Evolutionary conservation across 2,329 filamentous ascomycete genomes (phyloP).

Genomic region (Fusarium temperatum): DNA sequence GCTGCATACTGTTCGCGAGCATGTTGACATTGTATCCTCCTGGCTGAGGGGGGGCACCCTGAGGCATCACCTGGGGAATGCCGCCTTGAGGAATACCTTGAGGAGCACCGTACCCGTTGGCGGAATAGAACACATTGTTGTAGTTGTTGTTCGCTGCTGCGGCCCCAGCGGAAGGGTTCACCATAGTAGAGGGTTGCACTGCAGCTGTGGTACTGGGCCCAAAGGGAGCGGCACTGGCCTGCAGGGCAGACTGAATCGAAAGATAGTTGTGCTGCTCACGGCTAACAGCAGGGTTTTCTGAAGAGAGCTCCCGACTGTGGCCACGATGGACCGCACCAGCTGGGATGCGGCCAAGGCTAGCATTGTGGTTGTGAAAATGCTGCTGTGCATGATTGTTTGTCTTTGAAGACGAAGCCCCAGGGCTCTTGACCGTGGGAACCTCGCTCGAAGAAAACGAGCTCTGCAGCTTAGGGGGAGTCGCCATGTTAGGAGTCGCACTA

Average conservation of each 20-base stretch:
- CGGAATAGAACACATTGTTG: constrained; percentile 47
- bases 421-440: constrained; percentile 82
- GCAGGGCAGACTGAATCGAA: constrained; percentile 76
- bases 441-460: constrained; percentile 92
- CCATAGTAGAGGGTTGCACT: constrained; percentile 42
- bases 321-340: constrained; percentile 71
- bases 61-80: constrained; percentile 14
- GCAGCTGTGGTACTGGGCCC: constrained; percentile 63
- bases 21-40: constrained; percentile 53
- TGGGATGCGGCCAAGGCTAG: constrained; percentile 82
- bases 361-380: constrained; percentile 80
- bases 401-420: constrained; percentile 59
- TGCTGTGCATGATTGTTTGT: constrained; percentile 69
- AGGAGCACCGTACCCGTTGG: constrained; percentile 44
- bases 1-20: constrained; percentile 74
- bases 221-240: constrained; percentile 82
- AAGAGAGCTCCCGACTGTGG: constrained; percentile 77
- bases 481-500: constrained; percentile 61
- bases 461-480: constrained; percentile 78
- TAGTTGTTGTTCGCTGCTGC: constrained; percentile 43
- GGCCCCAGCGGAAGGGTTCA: constrained; percentile 37
- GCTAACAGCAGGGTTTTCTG: constrained; percentile 53
- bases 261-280: constrained; percentile 63
- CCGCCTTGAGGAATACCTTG: constrained; percentile 30
- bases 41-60: constrained; percentile 36